Percentiles rank a stretch among this genome's conserved stretches.
Conservation (phyloP, 192 early-diverging fungal genomes). For the Coemansia sp. region DNA sequence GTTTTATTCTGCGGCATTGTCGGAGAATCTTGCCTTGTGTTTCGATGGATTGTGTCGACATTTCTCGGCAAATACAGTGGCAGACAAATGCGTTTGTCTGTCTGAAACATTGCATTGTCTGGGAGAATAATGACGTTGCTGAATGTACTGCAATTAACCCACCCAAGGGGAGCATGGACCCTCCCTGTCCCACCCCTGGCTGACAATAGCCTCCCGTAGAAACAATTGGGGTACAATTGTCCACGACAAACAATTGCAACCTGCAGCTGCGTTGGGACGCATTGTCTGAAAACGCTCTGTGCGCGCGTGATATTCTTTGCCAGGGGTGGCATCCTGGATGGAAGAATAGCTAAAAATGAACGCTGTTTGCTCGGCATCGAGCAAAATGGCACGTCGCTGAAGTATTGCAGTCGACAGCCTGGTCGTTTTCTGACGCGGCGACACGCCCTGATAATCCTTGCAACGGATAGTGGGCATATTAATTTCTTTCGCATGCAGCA, state of each 20-base stretch:
- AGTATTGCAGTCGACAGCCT: not conserved
- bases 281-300: slow-evolving; percentile 4
- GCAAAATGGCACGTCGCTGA: not conserved
- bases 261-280: slow-evolving; percentile 2
- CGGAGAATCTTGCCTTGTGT: not conserved
- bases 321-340: not conserved
- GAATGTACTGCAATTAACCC: slow-evolving; percentile 1
- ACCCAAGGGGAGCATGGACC: not conserved
- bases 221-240: not conserved
- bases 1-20: not conserved
- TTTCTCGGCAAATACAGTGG: not conserved
- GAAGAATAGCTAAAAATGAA: not conserved
- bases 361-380: not conserved
- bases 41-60: not conserved
- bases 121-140: not conserved
- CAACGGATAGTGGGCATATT: not conserved
- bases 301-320: slow-evolving; percentile 3
- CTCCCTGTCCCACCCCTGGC: not conserved
- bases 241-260: not conserved
- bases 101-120: not conserved
- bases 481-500: slow-evolving; percentile 1
- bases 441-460: not conserved
- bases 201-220: not conserved
- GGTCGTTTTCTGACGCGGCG: not conserved
- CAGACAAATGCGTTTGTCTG: not conserved